Evolutionary conservation across 1,139 yeast genomes (phyloP).

Genomic region (Geotrichum australiense): DNA sequence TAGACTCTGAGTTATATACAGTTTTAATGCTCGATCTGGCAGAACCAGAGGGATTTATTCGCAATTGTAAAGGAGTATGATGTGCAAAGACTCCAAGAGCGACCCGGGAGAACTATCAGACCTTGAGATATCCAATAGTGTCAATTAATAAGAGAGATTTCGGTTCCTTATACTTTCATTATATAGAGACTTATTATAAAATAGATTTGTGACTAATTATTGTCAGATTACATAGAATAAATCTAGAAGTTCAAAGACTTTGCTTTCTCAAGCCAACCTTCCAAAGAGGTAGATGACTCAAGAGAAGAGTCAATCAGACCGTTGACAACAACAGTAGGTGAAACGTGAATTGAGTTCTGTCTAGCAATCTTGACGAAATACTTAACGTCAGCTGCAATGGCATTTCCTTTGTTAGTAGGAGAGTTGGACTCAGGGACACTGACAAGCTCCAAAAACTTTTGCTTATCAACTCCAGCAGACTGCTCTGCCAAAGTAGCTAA

Average conservation of each 20-base stretch:
- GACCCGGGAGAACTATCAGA: too few relatives aligned
- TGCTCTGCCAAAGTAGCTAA: constrained; percentile 47
- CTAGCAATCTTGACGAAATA: constrained; percentile 68
- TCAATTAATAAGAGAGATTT: too few relatives aligned
- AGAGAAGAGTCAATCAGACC: constrained; percentile 48
- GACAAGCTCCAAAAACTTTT: constrained; percentile 29
- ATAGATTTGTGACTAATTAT: too few relatives aligned
- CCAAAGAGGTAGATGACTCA: constrained; percentile 35
- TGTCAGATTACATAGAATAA: too few relatives aligned
- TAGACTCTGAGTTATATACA: too few relatives aligned
- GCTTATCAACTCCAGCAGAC: constrained; percentile 32
- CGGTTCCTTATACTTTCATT: too few relatives aligned
- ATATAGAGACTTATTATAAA: too few relatives aligned
- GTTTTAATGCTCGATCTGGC: too few relatives aligned
- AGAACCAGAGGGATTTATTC: too few relatives aligned
- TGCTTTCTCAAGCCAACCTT: constrained; percentile 17
- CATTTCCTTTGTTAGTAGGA: constrained; percentile 52
- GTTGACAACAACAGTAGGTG: constrained; percentile 73
- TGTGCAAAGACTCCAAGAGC: too few relatives aligned
- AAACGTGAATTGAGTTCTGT: constrained; percentile 73
- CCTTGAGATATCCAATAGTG: too few relatives aligned
- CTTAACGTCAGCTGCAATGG: constrained; percentile 55
- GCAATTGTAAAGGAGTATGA: too few relatives aligned
- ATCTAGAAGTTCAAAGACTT: constrained; percentile 3
- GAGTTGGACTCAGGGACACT: constrained; percentile 27